phyloP scores from a whole-genome alignment of 305 asterid species.

The Rubia tinctorum region DNA sequence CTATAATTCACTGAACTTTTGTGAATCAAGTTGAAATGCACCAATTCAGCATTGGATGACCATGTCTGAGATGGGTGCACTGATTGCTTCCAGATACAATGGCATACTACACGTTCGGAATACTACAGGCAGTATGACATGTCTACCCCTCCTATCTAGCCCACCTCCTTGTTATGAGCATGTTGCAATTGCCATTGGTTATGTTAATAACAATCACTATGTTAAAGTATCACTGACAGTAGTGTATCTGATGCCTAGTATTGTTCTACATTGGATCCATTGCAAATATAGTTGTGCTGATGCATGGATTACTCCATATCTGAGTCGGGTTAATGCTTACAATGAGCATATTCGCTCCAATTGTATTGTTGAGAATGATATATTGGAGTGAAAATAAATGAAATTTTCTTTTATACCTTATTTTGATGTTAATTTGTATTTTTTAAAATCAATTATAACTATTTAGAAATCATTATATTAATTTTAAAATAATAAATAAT shows the following conservation, averaged over 20 bases:
- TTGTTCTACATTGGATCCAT: background rate
- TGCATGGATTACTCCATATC: background rate
- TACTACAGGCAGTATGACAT: background rate
- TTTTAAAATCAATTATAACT: no score
- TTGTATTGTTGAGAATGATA: background rate
- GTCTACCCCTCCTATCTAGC: background rate
- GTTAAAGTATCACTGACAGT: background rate
- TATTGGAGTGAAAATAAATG: background rate
- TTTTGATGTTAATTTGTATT: no score
- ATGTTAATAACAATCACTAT: background rate
- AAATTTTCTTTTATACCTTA: no score
- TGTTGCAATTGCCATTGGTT: background rate
- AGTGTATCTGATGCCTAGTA: background rate
- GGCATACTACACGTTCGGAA: background rate
- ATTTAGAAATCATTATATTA: background rate
- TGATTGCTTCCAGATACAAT: background rate
- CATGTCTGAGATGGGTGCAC: background rate
- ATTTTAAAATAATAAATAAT: no score
- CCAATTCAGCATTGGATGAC: background rate
- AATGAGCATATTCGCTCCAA: background rate
- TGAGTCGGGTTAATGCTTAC: background rate
- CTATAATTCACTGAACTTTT: background rate
- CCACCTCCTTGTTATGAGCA: background rate
- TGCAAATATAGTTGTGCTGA: background rate
- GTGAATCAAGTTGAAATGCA: background rate